Evolutionary conservation across 768 basidiomycete species (phyloP).

Genomic region (Cystoderma amianthinum): DNA sequence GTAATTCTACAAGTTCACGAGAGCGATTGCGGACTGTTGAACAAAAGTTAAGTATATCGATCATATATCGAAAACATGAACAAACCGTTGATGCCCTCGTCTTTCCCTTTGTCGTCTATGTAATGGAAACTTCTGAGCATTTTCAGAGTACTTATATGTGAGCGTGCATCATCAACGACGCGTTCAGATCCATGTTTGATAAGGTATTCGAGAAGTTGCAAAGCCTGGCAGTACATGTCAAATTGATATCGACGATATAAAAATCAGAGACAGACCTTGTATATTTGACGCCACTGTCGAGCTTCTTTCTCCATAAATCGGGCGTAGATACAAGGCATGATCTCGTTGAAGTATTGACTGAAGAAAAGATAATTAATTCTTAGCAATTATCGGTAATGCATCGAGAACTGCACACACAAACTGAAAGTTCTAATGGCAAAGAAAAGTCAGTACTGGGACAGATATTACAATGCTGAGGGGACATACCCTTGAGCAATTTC

Average conservation of each 20-base stretch:
- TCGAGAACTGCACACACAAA: slow-evolving; percentile 57
- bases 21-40: slow-evolving; percentile 89
- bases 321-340: slow-evolving; percentile 95
- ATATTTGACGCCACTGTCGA: slow-evolving; percentile 96
- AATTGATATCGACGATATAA: not conserved
- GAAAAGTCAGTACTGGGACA: too few relatives aligned
- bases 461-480: not conserved
- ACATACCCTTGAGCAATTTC: slow-evolving; percentile 92
- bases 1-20: slow-evolving; percentile 85
- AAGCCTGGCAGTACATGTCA: slow-evolving; percentile 43
- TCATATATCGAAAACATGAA: not conserved
- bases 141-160: slow-evolving; percentile 92
- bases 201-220: slow-evolving; percentile 92
- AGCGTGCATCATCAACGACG: slow-evolving; percentile 94
- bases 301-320: slow-evolving; percentile 99
- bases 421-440: slow-evolving; percentile 74
- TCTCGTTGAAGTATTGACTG: slow-evolving; percentile 98
- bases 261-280: slow-evolving; percentile 61
- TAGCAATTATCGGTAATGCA: not conserved
- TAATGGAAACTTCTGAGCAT: slow-evolving; percentile 98
- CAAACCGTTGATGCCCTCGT: slow-evolving; percentile 95
- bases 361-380: not conserved
- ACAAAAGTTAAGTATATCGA: not conserved
- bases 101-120: slow-evolving; percentile 97
- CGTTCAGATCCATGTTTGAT: slow-evolving; percentile 97